phyloP scores from a whole-genome alignment of 2,329 filamentous ascomycete species.

The Cryoendolithus antarcticus region DNA sequence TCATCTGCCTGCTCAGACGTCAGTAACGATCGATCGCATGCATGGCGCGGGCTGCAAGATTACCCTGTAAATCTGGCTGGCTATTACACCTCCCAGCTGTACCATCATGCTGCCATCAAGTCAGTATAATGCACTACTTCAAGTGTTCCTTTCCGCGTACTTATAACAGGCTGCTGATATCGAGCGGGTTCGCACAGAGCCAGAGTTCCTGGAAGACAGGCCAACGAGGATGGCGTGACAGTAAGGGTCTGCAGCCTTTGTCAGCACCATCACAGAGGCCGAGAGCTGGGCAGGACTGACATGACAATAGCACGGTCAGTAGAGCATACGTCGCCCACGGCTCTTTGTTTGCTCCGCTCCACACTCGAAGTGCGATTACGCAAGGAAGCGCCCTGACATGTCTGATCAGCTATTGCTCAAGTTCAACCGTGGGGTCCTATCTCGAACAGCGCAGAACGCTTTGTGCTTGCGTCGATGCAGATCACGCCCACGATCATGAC shows the following conservation, averaged over 20 bases:
- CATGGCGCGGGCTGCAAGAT: neutral
- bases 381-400: constrained; percentile 24
- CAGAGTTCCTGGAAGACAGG: constrained; percentile 30
- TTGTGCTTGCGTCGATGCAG: no score
- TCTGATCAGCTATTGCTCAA: no score
- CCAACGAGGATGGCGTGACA: constrained; percentile 33
- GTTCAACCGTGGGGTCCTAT: no score
- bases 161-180: constrained; percentile 33
- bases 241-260: constrained; percentile 21
- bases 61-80: constrained; percentile 35
- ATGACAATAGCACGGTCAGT: constrained; percentile 28
- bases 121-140: neutral
- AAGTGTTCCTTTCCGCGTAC: constrained; percentile 4
- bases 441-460: no score
- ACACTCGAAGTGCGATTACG: constrained; percentile 26
- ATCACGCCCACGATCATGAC: no score
- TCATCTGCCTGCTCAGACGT: constrained; percentile 31
- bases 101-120: constrained; percentile 10
- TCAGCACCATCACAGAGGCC: no score
- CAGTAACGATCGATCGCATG: no score
- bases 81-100: constrained; percentile 35
- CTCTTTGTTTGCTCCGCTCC: constrained; percentile 16
- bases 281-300: constrained; percentile 2
- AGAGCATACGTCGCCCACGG: constrained; percentile 28
- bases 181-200: constrained; percentile 31